These are phyloP conservation scores for Nakaseomyces nivariensis DNA, from an alignment of 1,139 yeast genomes.

Conservation along the genomic window DNA sequence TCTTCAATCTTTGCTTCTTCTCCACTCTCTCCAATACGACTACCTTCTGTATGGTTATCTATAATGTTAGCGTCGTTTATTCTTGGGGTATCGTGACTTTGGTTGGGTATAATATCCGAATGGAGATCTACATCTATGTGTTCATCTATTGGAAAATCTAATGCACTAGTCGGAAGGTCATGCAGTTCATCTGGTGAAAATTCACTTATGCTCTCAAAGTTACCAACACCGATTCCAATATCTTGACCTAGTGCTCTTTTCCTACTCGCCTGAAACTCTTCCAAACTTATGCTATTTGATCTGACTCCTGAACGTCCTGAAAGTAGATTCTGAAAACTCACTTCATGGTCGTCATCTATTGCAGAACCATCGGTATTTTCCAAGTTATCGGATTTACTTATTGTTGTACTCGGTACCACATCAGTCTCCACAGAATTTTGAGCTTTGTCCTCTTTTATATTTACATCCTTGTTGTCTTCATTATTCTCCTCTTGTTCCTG, in stretches of 20 bases:
- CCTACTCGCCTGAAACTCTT: not conserved
- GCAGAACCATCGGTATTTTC: not conserved
- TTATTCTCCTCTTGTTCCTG: not conserved
- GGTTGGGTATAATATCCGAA: no score
- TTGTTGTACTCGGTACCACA: not conserved
- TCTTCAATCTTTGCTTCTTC: no score
- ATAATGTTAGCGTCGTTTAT: not conserved
- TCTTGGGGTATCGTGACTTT: no score
- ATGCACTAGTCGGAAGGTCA: not conserved
- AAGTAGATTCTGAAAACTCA: not conserved
- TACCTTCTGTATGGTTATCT: not conserved
- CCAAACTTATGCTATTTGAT: not conserved
- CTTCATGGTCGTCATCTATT: not conserved
- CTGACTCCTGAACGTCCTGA: not conserved
- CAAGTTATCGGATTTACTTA: not conserved
- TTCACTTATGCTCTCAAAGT: not conserved
- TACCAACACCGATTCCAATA: not conserved
- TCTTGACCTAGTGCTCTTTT: not conserved
- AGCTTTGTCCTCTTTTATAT: not conserved
- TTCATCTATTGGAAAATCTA: not conserved
- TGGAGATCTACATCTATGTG: not conserved
- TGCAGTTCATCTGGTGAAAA: not conserved
- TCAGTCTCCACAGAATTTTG: not conserved
- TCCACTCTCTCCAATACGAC: no score
- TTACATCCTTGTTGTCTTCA: not conserved